These are phyloP conservation scores for Iris pallida DNA, from an alignment of 116 monocot genomes.

Conservation along the genomic window DNA sequence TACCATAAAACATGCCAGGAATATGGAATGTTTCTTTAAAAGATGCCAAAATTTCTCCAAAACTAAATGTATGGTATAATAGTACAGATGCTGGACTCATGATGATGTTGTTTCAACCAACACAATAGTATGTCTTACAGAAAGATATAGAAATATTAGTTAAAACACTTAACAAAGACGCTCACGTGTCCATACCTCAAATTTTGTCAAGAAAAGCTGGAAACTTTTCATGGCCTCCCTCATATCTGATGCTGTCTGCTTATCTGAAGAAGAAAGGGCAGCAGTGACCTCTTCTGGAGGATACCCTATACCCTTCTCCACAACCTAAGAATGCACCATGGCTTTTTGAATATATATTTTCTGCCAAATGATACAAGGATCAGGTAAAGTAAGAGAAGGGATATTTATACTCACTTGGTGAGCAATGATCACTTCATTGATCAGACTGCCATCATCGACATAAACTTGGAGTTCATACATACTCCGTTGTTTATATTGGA, in stretches of 20 bases:
- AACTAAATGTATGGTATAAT: too few species aligned
- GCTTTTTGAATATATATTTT: too few species aligned
- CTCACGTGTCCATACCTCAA: constrained; percentile 48
- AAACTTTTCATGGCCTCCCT: constrained; percentile 62
- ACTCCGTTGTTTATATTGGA: constrained; percentile 53
- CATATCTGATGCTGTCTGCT: constrained; percentile 43
- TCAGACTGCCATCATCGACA: constrained; percentile 93
- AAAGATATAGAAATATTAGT: too few species aligned
- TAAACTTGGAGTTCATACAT: constrained; percentile 69
- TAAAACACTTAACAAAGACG: too few species aligned
- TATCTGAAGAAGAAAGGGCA: constrained; percentile 62
- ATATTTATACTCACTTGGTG: constrained; percentile 48
- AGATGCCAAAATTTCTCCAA: too few species aligned
- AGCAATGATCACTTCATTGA: constrained; percentile 72
- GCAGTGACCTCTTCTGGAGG: constrained; percentile 60
- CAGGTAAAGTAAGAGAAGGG: neutral
- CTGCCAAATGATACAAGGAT: neutral
- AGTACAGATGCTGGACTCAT: too few species aligned
- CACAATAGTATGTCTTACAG: too few species aligned
- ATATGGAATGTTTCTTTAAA: too few species aligned
- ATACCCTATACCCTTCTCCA: constrained; percentile 61
- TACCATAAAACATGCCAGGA: too few species aligned
- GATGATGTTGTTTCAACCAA: too few species aligned
- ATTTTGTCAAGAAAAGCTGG: constrained; percentile 69
- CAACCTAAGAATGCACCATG: constrained; percentile 42